Conservation (phyloP, 306 rosid species). For the Lotus japonicus region DNA sequence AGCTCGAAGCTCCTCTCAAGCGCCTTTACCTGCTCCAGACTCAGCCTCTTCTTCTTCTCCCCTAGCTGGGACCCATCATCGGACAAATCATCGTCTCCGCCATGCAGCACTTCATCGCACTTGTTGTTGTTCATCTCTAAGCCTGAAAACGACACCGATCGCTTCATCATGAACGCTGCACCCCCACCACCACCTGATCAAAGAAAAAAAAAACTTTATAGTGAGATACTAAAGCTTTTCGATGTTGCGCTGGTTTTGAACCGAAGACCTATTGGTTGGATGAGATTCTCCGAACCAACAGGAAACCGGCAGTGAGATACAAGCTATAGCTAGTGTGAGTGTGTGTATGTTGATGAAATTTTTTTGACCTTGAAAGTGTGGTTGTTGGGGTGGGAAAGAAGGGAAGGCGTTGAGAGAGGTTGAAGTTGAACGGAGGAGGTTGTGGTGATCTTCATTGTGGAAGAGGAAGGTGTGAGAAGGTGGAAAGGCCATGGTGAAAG, state of each 20-base stretch:
- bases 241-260: too few relatives aligned
- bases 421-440: conserved; percentile 31
- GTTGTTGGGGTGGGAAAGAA: conserved; percentile 41
- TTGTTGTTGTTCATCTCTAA: conserved; percentile 34
- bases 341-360: too few relatives aligned
- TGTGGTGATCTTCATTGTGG: conserved; percentile 52
- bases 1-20: conserved; percentile 91
- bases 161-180: conserved; percentile 62
- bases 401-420: conserved; percentile 36
- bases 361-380: conserved; percentile 53
- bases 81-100: conserved; percentile 67
- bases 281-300: too few relatives aligned
- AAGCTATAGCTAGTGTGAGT: too few relatives aligned
- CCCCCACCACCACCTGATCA: conserved; percentile 31
- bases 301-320: too few relatives aligned
- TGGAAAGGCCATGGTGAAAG: conserved; percentile 54
- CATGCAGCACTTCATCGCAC: conserved; percentile 27
- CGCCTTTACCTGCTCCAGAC: conserved; percentile 77
- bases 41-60: conserved; percentile 89
- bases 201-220: neutral
- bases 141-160: conserved; percentile 88
- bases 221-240: too few relatives aligned
- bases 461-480: conserved; percentile 75
- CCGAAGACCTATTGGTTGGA: too few relatives aligned
- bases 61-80: conserved; percentile 78